Evolutionary conservation across 768 basidiomycete species (phyloP), one percentile per base, ranked within the genome.

Genomic region (Lactarius sp.): DNA sequence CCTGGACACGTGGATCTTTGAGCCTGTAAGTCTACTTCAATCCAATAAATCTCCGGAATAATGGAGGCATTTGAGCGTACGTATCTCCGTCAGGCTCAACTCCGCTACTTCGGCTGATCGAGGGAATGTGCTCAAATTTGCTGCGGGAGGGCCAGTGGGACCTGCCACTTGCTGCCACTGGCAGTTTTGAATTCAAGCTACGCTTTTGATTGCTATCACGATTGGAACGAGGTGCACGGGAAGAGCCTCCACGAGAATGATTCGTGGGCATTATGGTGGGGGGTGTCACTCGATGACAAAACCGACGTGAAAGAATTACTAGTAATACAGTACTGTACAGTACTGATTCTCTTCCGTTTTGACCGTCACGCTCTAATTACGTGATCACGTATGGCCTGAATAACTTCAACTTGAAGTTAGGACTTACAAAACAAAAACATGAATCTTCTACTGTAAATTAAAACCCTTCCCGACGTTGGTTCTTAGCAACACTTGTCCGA

Each of bases 21-120:
- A 92, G 72, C 55, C 89, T 92, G 70, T 22, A 67, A 4, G 68
- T 58, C 75, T 80, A 65, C 66, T 66, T 65, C 72, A 59, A 50
- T 41, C 10, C 16, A n/a, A 58, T 18, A 18, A 47, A 42, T 8
- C 1, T 31, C 22, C 3, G n/a, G 8, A 22, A 47, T 2, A 47
- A 52, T 27, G 27, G 39, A 14, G 13, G 18, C 10, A 42, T 44
- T 51, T 52, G 27, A 31, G 70, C 89, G 80, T 74, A 92, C 90
- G 81, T 80, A 74, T 90, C 86, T 44, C 90, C 88, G 64, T 84
- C 87, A 67, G 82, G 84, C 68, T 86, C 86, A 31, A 90, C 71
- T 10, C 90, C 88, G 67, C 89, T 86, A 68, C 87, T 89, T 46
- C 90, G 80, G 70, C 89, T 91, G 52, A 90, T 82, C 2, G 87